Conservation (phyloP, 768 basidiomycete species). For the Termitomyces sp. region DNA sequence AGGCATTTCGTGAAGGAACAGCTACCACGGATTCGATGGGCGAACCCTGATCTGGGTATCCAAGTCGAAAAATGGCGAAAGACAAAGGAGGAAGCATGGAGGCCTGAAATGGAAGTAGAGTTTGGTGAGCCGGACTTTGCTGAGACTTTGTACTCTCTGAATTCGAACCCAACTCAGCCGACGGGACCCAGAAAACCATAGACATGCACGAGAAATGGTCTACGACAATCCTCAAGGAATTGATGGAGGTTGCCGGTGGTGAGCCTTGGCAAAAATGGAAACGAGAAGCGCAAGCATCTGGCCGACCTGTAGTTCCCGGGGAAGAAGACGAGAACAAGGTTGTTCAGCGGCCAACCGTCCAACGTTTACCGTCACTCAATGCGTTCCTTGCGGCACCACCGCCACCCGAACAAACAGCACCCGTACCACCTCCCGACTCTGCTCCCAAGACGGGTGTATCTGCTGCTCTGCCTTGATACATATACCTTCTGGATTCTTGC, state of each 20-base stretch:
- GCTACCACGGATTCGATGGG: slow-evolving; percentile 73
- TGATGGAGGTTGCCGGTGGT: slow-evolving; percentile 65
- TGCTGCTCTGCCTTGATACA: slow-evolving; percentile 21
- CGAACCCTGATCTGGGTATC: slow-evolving; percentile 63
- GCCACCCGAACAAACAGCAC: not conserved
- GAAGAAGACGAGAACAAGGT: slow-evolving; percentile 28
- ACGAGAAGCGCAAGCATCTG: slow-evolving; percentile 35
- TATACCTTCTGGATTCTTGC: not conserved
- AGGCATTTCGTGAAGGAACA: slow-evolving; percentile 80
- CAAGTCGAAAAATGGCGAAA: slow-evolving; percentile 52
- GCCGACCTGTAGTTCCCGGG: slow-evolving; percentile 42
- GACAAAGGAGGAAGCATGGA: slow-evolving; percentile 48
- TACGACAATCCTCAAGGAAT: slow-evolving; percentile 56
- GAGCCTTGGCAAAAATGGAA: slow-evolving; percentile 55
- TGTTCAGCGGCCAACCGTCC: slow-evolving; percentile 16
- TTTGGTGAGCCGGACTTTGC: slow-evolving; percentile 46
- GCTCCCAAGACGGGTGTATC: slow-evolving; percentile 16
- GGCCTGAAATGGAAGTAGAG: slow-evolving; percentile 53
- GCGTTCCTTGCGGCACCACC: slow-evolving; percentile 7
- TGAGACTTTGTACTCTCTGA: not conserved
- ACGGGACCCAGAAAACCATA: slow-evolving; percentile 43
- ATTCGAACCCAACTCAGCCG: slow-evolving; percentile 25
- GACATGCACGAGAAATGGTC: slow-evolving; percentile 67
- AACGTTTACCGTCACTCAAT: slow-evolving; percentile 20
- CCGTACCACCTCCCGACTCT: slow-evolving; percentile 4